phyloP scores from a whole-genome alignment of 2,329 filamentous ascomycete species.

The Aspergillus versicolor region DNA sequence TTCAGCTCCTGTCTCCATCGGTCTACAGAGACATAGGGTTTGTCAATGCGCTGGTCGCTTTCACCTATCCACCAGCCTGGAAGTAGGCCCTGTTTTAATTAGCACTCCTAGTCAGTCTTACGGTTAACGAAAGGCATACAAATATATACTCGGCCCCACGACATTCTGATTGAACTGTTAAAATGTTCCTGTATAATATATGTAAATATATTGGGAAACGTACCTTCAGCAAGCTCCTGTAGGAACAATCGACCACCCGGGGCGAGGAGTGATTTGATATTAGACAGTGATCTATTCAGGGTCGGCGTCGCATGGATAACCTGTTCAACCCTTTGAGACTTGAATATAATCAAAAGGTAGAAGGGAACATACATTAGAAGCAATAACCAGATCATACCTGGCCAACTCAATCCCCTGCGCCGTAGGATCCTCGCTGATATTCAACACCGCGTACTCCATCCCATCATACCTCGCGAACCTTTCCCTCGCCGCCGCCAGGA shows the following conservation, averaged over 20 bases:
- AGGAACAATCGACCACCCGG: constrained; percentile 5
- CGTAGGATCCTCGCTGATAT: constrained; percentile 28
- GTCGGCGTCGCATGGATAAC: constrained; percentile 35
- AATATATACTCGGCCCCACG: background rate
- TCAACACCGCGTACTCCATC: constrained; percentile 29
- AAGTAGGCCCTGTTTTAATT: background rate
- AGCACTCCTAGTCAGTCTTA: too few relatives aligned
- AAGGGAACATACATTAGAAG: background rate
- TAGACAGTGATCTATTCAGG: background rate
- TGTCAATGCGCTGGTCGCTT: background rate
- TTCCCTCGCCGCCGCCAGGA: constrained; percentile 28
- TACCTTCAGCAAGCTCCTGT: constrained; percentile 4
- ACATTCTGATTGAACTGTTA: background rate
- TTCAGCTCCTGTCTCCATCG: constrained; percentile 2
- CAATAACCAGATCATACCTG: constrained; percentile 36
- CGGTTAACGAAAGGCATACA: background rate
- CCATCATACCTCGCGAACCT: constrained; percentile 23
- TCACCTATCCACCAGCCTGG: constrained; percentile 13
- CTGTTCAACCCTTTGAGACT: background rate
- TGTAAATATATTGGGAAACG: too few relatives aligned
- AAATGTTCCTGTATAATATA: too few relatives aligned
- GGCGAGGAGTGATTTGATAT: background rate
- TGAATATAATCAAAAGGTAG: accelerated
- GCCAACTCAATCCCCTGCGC: constrained; percentile 29
- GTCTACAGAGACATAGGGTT: constrained; percentile 1